Base-by-base conservation (phyloP, 2,329 filamentous ascomycete species). In the Colletotrichum musae region DNA sequence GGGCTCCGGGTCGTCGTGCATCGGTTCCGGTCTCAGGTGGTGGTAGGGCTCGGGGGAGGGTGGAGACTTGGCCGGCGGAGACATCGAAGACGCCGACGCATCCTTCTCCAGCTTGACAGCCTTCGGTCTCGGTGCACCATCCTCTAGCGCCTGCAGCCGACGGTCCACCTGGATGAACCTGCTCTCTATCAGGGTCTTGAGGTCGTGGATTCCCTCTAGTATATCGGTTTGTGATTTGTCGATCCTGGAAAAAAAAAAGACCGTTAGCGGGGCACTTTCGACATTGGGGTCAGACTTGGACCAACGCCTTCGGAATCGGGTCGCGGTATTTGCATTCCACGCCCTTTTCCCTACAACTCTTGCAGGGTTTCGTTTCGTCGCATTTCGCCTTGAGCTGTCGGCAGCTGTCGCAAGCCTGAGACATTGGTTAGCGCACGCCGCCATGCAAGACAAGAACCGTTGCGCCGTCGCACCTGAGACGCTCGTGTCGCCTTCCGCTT, bases 341-440 rank as follows among this genome's bases (percentile, higher is more conserved):
- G 73, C 88, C 91, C 78, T 97, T 97, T 74, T 98, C 95, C 75
- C 92, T 92, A 79, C 96, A 99, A 75, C 92, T 94, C 77, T 94
- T 95, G 75, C 93, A 92, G 2, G 93, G 94, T 73, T 92, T 91
- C 12, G 91, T 91, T 83, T 97, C 94, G 75, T 97, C 94, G 78
- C 94, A 97, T 81, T 97, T 97, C 15, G 94, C 94, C 80, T 97
- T 97, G 47, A 95, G 87, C 70, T 93, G 88, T 68, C 94, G 91
- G 80, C 94, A 97, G 79, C 92, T 93, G 76, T 97, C 94, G 80
- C 96, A 99, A 45, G 96, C 96, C 91, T 97, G n/a, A 13, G 45
- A 41, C 26, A 41, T 24, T 26, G 15, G 67, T 68, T 58, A 64
- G 71, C 47, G 58, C 53, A 68, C 60, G 72, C 63, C 41, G 7